Evolutionary conservation across 2,329 filamentous ascomycete genomes (phyloP).

Genomic region (Sporothrix mexicana): DNA sequence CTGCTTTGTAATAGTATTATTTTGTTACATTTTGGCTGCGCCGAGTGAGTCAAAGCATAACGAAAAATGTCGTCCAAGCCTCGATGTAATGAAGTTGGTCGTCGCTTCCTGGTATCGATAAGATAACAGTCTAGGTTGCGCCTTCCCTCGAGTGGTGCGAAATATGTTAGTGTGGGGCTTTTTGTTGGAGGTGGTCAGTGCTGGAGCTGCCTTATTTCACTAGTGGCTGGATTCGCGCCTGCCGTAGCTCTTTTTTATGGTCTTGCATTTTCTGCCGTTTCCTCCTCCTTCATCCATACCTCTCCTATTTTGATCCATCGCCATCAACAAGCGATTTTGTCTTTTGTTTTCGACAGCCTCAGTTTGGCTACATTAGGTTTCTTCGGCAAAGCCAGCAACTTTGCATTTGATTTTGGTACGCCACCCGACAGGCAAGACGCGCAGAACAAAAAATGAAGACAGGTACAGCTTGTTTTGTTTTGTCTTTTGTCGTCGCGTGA

Average conservation of each 20-base stretch:
- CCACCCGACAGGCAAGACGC: background rate
- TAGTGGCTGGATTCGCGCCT: constrained; percentile 26
- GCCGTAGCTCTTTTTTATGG: constrained; percentile 21
- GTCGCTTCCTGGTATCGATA: constrained; percentile 1
- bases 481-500: constrained; percentile 16
- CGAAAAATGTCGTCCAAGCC: background rate
- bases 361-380: background rate
- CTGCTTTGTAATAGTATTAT: constrained; percentile 3
- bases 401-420: background rate
- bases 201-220: constrained; percentile 18
- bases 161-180: background rate
- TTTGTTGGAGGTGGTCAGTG: constrained; percentile 26
- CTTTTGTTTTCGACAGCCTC: constrained; percentile 5
- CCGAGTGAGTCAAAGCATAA: constrained; percentile 19
- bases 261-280: background rate
- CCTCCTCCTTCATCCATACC: background rate
- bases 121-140: background rate
- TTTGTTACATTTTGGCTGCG: background rate
- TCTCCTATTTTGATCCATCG: background rate
- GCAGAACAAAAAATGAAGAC: constrained; percentile 22
- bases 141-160: background rate
- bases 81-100: constrained; percentile 20
- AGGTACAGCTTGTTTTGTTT: background rate
- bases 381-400: background rate
- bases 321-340: background rate